Evolutionary conservation across 2,329 filamentous ascomycete species (phyloP).

Genomic region (Chalaropsis thielavioides): DNA sequence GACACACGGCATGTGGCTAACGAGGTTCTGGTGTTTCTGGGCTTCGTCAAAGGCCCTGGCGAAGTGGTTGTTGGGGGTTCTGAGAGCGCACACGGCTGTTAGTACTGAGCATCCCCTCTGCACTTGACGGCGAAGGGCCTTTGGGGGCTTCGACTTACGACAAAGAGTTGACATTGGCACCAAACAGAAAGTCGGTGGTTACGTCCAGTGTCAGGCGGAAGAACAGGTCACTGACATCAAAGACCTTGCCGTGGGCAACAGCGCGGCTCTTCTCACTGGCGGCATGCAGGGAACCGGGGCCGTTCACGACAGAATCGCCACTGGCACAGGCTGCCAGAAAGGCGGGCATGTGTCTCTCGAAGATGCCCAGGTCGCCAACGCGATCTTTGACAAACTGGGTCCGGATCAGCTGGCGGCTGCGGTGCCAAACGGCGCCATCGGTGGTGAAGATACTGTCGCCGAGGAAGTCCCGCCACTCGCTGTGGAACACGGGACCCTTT

Average conservation of each 20-base stretch:
- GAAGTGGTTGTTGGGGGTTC: conserved; percentile 49
- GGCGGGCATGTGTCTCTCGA: conserved; percentile 55
- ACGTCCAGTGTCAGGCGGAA: conserved; percentile 78
- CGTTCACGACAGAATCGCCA: conserved; percentile 41
- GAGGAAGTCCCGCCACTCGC: conserved; percentile 61
- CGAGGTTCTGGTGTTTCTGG: conserved; percentile 56
- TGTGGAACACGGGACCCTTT: conserved; percentile 61
- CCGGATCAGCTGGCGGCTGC: conserved; percentile 64
- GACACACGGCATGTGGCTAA: conserved; percentile 51
- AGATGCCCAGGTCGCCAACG: conserved; percentile 64
- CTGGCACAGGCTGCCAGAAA: conserved; percentile 22
- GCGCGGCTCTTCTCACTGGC: conserved; percentile 32
- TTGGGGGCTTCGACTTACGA: conserved; percentile 3
- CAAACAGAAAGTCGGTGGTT: conserved; percentile 74
- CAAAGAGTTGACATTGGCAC: conserved; percentile 24
- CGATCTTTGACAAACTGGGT: conserved; percentile 80
- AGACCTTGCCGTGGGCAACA: conserved; percentile 25
- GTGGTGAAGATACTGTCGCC: conserved; percentile 68
- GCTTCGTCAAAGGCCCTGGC: conserved; percentile 71
- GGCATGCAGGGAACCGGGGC: conserved; percentile 47
- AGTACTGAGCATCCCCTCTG: conserved; percentile 9
- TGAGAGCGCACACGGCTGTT: conserved; percentile 20
- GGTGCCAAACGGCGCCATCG: conserved; percentile 66
- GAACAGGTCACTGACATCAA: conserved; percentile 64
- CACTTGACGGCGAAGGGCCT: not conserved